Base-by-base conservation (phyloP, 805 yeast species). In the Cyberlindnera petersonii region DNA sequence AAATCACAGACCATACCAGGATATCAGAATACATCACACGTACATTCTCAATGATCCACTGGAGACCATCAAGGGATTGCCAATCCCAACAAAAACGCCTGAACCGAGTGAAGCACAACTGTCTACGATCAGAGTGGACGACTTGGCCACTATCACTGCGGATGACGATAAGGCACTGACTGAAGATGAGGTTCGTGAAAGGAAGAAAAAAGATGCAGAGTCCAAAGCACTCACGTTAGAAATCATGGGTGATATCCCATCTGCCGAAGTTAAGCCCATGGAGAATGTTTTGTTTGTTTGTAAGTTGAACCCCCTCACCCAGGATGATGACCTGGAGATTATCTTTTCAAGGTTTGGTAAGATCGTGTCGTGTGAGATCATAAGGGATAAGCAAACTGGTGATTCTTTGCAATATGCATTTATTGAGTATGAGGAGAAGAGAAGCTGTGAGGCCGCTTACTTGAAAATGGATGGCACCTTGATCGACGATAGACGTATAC, bases 271-370 rank as follows among this genome's bases (percentile, higher is more conserved):
- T 18, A 69, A 70, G 45, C 87, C 88, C 0, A 68, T 77, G 37
- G 86, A 82, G 39, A 69, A 66, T 31, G 78, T 77, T 4, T 55
- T 81, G 13, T 82, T 81, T 48, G 71, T 81, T 4, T 79, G 86
- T 50, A 76, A 75, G 46, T 56, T 81, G 47, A 81, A 82, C 47
- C 76, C 82, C 1, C 58, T 79, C 2, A 81, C 88, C 4, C 61
- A 63, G n/a, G 75, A 68, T 19, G 75, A 72, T 5, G 85, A 82
- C 35, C 53, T 81, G 20, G 61, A 65, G 27, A 55, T 71, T 23
- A 74, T 81, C 11, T 82, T 82, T 50, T 64, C 73, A n/a, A 62
- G 83, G 36, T 81, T 79, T 60, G 88, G 88, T 1, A 46, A 58
- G 6, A 72, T 81, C 15, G 42, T 49, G 1, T 66, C 74, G 2